Conservation (phyloP, 1,139 yeast genomes). For the Zygosaccharomyces pseudobailii region DNA sequence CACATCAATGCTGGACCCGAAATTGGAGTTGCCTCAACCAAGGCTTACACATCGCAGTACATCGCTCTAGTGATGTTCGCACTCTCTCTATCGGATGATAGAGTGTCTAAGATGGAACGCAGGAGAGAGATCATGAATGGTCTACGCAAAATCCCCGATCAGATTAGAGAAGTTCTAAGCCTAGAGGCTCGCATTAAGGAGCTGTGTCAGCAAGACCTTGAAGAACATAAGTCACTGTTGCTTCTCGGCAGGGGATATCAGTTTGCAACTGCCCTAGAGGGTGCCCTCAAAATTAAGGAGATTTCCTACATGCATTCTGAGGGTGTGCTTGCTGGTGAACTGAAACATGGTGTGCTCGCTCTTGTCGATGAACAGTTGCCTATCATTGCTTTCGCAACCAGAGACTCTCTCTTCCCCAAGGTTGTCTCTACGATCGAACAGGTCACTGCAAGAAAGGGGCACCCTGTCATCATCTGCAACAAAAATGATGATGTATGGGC, state of each 20-base stretch:
- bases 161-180: slow-evolving; percentile 70
- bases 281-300: slow-evolving; percentile 96
- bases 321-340: slow-evolving; percentile 98
- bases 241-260: slow-evolving; percentile 97
- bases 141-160: slow-evolving; percentile 75
- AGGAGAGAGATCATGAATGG: slow-evolving; percentile 86
- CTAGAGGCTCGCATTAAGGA: slow-evolving; percentile 71
- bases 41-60: slow-evolving; percentile 97
- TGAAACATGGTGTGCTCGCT: slow-evolving; percentile 97
- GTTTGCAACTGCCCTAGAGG: slow-evolving; percentile 95
- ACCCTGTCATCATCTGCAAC: slow-evolving; percentile 90
- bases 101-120: slow-evolving; percentile 69
- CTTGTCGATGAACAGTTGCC: slow-evolving; percentile 92
- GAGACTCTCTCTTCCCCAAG: slow-evolving; percentile 95
- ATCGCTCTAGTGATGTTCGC: slow-evolving; percentile 98
- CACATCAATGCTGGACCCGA: slow-evolving; percentile 99
- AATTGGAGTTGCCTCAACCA: slow-evolving; percentile 99
- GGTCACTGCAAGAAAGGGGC: slow-evolving; percentile 95
- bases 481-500: slow-evolving; percentile 71
- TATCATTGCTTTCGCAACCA: slow-evolving; percentile 93
- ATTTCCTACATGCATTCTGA: slow-evolving; percentile 98
- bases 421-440: slow-evolving; percentile 95
- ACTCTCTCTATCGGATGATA: slow-evolving; percentile 84
- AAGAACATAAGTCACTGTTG: slow-evolving; percentile 79
- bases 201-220: slow-evolving; percentile 67